Evolutionary conservation across 2,329 filamentous ascomycete genomes (phyloP), one percentile per base, ranked within the genome.

Genomic region (Microascus cirrosus): DNA sequence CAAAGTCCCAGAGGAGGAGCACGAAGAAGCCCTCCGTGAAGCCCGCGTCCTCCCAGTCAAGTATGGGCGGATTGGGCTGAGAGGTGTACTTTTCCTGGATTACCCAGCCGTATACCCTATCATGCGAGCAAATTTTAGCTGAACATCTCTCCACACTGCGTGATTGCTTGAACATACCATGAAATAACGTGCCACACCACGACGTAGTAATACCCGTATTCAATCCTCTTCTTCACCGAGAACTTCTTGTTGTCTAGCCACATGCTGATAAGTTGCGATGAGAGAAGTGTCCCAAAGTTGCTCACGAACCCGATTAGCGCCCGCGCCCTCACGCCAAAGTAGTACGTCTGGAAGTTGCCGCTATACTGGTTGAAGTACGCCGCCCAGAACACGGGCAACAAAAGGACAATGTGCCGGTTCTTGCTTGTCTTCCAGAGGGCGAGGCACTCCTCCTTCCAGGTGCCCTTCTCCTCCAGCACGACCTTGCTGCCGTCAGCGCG

Each of bases 81-180:
- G 68, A 65, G 0, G 74, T 77, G 65, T 76, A 78, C 57, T 77
- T 74, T 61, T 78, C 75, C 63, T 80, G 76, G 6, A 80, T 67
- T 5, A 80, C 73, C 78, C 77, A 80, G 12, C 67, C 77, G 60
- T 80, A 80, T 2, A 74, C 67, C 45, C 45, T 50, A 24, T 42
- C 12, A 22, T n/a, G 4, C 15, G 22, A 15, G 20, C 15, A 11
- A 4, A 11, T 48, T 22, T 20, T 12, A 8, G 22, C 20, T 18
- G 42, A 10, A n/a, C n/a, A n/a, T n/a, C n/a, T n/a, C n/a, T n/a
- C n/a, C n/a, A n/a, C n/a, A n/a, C n/a, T 8, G 13, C 4, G n/a
- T 4, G n/a, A 12, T 8, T 7, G 3, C 5, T 32, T 32, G 6
- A 24, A 50, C 45, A 4, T 50, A 50, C 77, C 78, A 81, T 1